phyloP scores from a whole-genome alignment of 2,329 filamentous ascomycete species.

The Verticillium longisporum region DNA sequence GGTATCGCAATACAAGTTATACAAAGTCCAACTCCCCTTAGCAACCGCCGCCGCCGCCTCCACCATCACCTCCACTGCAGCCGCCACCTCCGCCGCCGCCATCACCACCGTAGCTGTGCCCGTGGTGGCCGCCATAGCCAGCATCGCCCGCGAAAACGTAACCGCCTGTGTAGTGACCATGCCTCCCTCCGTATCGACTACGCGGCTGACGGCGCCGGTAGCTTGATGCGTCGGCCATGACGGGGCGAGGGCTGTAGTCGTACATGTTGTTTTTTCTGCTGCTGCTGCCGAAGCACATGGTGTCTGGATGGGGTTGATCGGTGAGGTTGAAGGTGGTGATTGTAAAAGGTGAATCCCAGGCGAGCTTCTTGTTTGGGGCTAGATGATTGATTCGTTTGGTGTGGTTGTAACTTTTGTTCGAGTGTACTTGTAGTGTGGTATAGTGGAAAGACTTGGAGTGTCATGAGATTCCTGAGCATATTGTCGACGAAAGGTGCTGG shows the following conservation, averaged over 20 bases:
- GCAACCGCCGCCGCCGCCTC: background rate
- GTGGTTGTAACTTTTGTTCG: background rate
- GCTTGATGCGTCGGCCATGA: background rate
- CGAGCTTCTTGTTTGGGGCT: too few species aligned
- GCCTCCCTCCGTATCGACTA: background rate
- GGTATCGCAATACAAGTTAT: background rate
- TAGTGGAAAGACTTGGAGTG: background rate
- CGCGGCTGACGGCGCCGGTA: background rate
- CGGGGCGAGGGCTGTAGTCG: background rate
- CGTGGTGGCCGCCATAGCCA: background rate
- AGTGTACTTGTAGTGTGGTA: background rate
- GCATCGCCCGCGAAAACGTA: background rate
- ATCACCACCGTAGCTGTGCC: background rate
- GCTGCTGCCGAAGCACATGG: background rate
- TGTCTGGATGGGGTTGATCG: background rate
- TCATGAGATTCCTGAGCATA: too few species aligned
- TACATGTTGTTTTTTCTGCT: background rate
- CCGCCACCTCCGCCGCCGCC: background rate
- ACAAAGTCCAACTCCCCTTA: background rate
- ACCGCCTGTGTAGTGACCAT: background rate
- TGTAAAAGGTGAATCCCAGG: too few species aligned
- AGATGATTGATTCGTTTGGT: too few species aligned
- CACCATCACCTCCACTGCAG: background rate
- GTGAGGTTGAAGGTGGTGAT: too few species aligned
- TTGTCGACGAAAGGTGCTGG: too few species aligned